These are phyloP conservation scores for Stephania yunnanensis DNA, from an alignment of 164 flowering plant genomes.

Conservation along the genomic window DNA sequence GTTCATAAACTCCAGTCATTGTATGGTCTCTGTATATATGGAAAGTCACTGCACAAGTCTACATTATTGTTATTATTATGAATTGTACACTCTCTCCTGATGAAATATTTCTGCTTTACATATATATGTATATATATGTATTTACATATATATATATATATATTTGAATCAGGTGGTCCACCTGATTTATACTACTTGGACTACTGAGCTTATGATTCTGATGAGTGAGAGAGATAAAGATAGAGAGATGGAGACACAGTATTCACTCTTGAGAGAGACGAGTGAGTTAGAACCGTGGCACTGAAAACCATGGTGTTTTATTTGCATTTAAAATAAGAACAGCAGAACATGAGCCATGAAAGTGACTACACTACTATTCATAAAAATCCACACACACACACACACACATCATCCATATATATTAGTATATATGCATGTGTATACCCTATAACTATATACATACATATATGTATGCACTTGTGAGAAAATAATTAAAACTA, in stretches of 20 bases:
- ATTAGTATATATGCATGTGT: too few species aligned
- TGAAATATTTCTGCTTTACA: too few species aligned
- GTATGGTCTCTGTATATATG: constrained; percentile 10
- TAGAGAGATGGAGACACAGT: constrained; percentile 11
- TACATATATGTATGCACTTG: background rate
- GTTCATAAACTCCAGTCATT: constrained; percentile 5
- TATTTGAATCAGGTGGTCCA: background rate
- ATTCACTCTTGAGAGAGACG: constrained; percentile 36
- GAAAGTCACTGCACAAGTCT: constrained; percentile 9
- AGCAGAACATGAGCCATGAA: constrained; percentile 19
- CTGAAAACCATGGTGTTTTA: constrained; percentile 62
- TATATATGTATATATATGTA: too few species aligned
- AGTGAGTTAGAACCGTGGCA: constrained; percentile 47
- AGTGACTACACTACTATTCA: constrained; percentile 18
- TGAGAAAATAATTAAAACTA: too few species aligned
- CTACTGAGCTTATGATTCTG: constrained; percentile 6
- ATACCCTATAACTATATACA: too few species aligned
- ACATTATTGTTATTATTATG: too few species aligned
- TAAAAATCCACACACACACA: constrained; percentile 17
- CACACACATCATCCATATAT: background rate
- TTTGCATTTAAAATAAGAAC: constrained; percentile 23
- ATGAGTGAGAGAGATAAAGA: constrained; percentile 5
- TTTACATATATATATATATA: too few species aligned
- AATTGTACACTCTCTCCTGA: too few species aligned
- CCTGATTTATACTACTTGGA: background rate